Conservation (phyloP, 1,284 basidiomycete genomes). For the Sanguinoderma infundibulare region DNA sequence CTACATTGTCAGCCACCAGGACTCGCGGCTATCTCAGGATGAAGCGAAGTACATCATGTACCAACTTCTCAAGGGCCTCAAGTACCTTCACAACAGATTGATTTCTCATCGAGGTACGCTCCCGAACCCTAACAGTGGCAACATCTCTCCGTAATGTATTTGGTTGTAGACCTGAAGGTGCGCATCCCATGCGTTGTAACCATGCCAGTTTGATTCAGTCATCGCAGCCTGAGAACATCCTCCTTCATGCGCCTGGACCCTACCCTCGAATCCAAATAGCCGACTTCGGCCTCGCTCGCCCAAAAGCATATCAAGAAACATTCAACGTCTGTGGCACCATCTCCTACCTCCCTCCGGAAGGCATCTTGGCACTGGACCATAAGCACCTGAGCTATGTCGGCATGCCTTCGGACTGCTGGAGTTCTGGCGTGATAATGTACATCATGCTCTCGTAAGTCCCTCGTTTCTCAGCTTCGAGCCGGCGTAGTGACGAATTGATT, state of each 20-base stretch:
- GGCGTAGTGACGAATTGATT: background rate
- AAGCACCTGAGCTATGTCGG: slow-evolving; percentile 75
- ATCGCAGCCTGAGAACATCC: slow-evolving; percentile 81
- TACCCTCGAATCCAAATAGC: slow-evolving; percentile 85
- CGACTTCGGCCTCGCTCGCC: slow-evolving; percentile 86
- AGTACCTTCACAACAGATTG: slow-evolving; percentile 73
- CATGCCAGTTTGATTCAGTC: background rate
- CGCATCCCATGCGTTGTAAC: background rate
- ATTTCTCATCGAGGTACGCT: slow-evolving; percentile 81
- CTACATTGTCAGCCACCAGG: slow-evolving; percentile 69
- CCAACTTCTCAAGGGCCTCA: slow-evolving; percentile 75
- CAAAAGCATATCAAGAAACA: slow-evolving; percentile 77
- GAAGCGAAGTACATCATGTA: slow-evolving; percentile 87
- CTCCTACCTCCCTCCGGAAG: slow-evolving; percentile 85
- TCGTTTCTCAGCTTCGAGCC: background rate
- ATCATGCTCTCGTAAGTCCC: slow-evolving; percentile 77
- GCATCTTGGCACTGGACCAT: slow-evolving; percentile 74
- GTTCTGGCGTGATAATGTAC: slow-evolving; percentile 77
- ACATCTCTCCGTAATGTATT: background rate
- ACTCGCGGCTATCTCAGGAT: slow-evolving; percentile 67
- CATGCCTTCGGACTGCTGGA: slow-evolving; percentile 87
- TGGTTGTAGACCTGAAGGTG: slow-evolving; percentile 71
- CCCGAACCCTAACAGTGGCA: background rate
- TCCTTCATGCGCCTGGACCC: slow-evolving; percentile 73
- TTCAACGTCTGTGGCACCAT: slow-evolving; percentile 84